Base-by-base conservation (phyloP, 2,329 filamentous ascomycete species). In the Colletotrichum sp. region DNA sequence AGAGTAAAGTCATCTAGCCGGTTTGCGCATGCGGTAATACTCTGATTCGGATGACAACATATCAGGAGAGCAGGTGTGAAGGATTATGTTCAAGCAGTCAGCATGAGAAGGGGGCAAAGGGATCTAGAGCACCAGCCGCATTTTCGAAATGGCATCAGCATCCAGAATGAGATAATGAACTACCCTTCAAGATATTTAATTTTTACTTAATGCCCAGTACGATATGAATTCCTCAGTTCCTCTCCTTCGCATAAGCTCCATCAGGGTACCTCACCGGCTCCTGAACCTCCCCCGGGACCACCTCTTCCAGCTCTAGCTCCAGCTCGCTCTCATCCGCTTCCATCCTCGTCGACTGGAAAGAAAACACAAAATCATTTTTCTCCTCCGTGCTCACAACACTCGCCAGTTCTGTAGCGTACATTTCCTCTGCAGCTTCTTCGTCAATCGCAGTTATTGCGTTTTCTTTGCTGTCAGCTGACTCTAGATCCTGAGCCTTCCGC, bases 241-340 rank as follows among this genome's bases (percentile, higher is more conserved):
- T 21, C n/a, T 21, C 38, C 38, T 24, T 52, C 43, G 4, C 4
- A 21, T 10, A 13, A 21, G 3, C 43, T 52, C 12, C 10, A 13
- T 1, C 43, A 2, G 43, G n/a, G 6, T 52, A 52, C 43, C 12
- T 21, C 5, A 3, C 6, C 4, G 43, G n/a, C 43, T 2, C 10
- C 9, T 21, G n/a, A 48, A 3, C 4, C 6, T 52, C n/a, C 8
- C 43, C 6, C 10, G 12, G n/a, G 13, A 24, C n/a, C n/a, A 21
- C 43, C n/a, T 52, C 43, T 52, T 52, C 43, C 3, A 21, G 43
- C 8, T 81, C 82, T 16, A 83, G 74, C n/a, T 81, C 80, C 10
- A 82, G 64, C 48, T 80, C 71, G 52, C 80, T 83, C 58, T 82
- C 81, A 71, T 71, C 78, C 38, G 55, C 71, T 26, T 67, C 34